A percentile compares a stretch with the other conserved stretches of the same genome.
Evolutionary conservation across 1,284 basidiomycete species (phyloP).

Genomic region (Boletus sp.): DNA sequence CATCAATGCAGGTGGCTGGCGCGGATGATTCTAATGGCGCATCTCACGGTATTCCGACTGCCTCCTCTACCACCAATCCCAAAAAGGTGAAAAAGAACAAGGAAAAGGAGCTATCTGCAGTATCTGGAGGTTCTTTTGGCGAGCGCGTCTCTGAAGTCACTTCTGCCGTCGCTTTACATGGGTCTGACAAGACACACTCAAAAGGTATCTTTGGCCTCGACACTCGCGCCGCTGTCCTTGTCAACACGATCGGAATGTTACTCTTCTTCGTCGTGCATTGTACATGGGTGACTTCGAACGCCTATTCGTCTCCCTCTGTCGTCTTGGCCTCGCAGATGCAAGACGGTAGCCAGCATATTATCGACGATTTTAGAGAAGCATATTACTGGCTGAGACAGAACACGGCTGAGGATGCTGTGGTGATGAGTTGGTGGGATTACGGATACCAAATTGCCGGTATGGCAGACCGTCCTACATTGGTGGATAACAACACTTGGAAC

Average conservation of each 20-base stretch:
- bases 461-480: slow-evolving; percentile 96
- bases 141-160: slow-evolving; percentile 51
- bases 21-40: slow-evolving; percentile 36
- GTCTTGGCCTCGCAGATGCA: slow-evolving; percentile 83
- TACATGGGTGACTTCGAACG: slow-evolving; percentile 94
- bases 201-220: slow-evolving; percentile 87
- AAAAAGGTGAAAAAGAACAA: slow-evolving; percentile 69
- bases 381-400: slow-evolving; percentile 99
- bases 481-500: slow-evolving; percentile 99
- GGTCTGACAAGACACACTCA: slow-evolving; percentile 26
- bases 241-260: slow-evolving; percentile 82
- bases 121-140: slow-evolving; percentile 40
- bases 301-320: slow-evolving; percentile 98
- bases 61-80: slow-evolving; percentile 38
- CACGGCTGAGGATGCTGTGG: slow-evolving; percentile 88
- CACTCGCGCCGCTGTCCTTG: slow-evolving; percentile 76
- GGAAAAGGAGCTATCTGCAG: slow-evolving; percentile 46
- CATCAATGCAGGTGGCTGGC: slow-evolving; percentile 25
- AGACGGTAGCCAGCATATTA: slow-evolving; percentile 93
- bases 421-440: slow-evolving; percentile 99
- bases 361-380: slow-evolving; percentile 99
- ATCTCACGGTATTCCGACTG: slow-evolving; percentile 33
- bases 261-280: slow-evolving; percentile 94
- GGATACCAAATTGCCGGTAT: slow-evolving; percentile 99
- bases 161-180: slow-evolving; percentile 32